Evolutionary conservation across 116 monocot genomes (phyloP), one percentile per base, ranked within the genome.

Genomic region (Papilionanthe hybrid): DNA sequence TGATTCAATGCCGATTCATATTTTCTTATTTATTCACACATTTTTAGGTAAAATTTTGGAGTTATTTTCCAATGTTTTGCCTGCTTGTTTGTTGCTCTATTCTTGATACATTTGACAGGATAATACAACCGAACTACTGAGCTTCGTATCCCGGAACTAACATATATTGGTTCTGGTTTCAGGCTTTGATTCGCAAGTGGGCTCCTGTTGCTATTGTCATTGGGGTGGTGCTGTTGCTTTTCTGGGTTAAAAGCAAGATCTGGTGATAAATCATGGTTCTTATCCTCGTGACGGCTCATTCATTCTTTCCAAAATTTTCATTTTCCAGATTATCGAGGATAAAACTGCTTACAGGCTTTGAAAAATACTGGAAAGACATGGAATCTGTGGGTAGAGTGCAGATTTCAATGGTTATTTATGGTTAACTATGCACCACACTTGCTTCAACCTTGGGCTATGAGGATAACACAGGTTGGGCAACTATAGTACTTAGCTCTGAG

Each of bases 131-230:
- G 10, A 49, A 49, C 50, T 49, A 49, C 50, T 49, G 50, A 49
- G 4, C 32, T 15, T 4, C 32, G 0, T 4, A 9, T 69, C 4
- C 32, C 22, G 75, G 68, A 20, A 19, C 68, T 30, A 4, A 12
- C 69, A 69, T 32, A 30, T 57, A 1, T 22, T 60, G 23, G 7
- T 22, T n/a, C 60, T 19, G 32, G 10, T 75, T 76, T 25, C 83
- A 96, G 96, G 96, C 96, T 60, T 84, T 96, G 72, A 96, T 96
- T 78, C 86, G 92, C 76, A 96, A 93, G 79, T 96, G 89, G 87
- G 96, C 96, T 30, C 96, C 96, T 20, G 87, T 89, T 79, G 96
- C 93, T 37, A 89, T 96, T 42, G 96, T 96, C 68, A 45, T 96
- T 50, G 93, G 90, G 41, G 84, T 93, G 8, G 96, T 96, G 28